Base-by-base conservation (phyloP, 495 filamentous ascomycete species). In the Hypomontagnella monticulosa region DNA sequence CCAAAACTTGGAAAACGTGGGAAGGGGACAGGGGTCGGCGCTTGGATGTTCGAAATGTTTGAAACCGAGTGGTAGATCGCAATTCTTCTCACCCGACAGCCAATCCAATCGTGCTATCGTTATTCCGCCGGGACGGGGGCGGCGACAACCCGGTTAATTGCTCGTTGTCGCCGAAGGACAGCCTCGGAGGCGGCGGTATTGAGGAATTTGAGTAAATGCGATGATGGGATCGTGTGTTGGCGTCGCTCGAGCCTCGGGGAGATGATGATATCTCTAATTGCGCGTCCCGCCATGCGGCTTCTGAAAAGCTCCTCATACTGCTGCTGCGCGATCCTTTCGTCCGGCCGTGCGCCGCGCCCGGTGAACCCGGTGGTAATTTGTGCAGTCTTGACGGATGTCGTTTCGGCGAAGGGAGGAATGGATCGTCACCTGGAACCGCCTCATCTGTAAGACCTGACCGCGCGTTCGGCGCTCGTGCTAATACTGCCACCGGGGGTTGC, bases 371-470 rank as follows among this genome's bases (percentile, higher is more conserved):
- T 10, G 76, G 76, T 12, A 74, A 51, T 36, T 83, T 83, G 57
- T 79, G 76, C 10, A 82, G 63, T 15, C 81, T 73, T 11, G 79
- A 80, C 0, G 78, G 66, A 1, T 77, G 71, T 19, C 76, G 76
- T 40, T 71, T 79, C 11, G 77, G 74, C 10, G 66, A 66, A 8
- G 74, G 57, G 16, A 82, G 43, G 61, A 81, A 83, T 3, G 81
- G 78, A 5, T 78, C 77, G 61, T 78, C 81, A 12, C 81, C 81
- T 2, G 79, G 81, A 15, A 83, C 71, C 14, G 75, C 74, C 59
- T 82, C 81, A 50, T 83, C 81, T 7, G 80, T 82, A 5, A 83
- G 71, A 8, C 81, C 81, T 1, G 76, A 74, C 9, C 79, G 71
- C 19, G 81, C 77, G 43, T 83, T 83, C 10, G 81, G 81, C 1